Evolutionary conservation across 2,329 filamentous ascomycete genomes (phyloP), one percentile per base, ranked within the genome.

Genomic region (Apiospora saccharicola): DNA sequence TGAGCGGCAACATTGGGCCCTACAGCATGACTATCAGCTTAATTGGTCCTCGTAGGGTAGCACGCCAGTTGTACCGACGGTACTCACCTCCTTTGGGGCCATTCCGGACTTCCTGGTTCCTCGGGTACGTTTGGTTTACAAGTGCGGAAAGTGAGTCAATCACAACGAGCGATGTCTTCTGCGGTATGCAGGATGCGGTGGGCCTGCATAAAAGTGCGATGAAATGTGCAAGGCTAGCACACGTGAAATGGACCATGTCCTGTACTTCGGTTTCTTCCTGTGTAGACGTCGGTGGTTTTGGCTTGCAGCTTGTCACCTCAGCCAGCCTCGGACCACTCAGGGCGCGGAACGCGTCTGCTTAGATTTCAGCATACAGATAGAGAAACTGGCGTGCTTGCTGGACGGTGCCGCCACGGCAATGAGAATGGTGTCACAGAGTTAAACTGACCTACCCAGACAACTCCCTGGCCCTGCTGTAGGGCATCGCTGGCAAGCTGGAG

Each of bases 381-480:
- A 51, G 70, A 70, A 71, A 61, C 72, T 41, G 57, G 34, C 19
- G 22, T 41, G 34, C 67, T 47, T 30, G 7, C 13, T 46, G 12
- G 43, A 44, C n/a, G 26, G 12, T 10, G 67, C 67, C 46, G 41
- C 7, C 44, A 26, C 24, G 19, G 14, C n/a, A 46, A 68, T 22
- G 4, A 13, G 41, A n/a, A 43, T 47, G 4, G 43, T 12, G 41
- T 12, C 44, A 46, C 24, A 26, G 26, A 47, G 37, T 46, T 68
- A 41, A 74, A 88, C 90, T 77, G 82, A 95, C 94, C 94, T 85
- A 97, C 89, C 95, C 95, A 98, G 64, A 95, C 87, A 70, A 95
- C 94, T 74, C 86, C 85, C 51, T 89, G 83, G 67, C 90, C 89
- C 73, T 87, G 84, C 70, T 82, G 83, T 69, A 97, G 82, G 24